A percentile compares a stretch with the other conserved stretches of the same genome.
Evolutionary conservation across 768 basidiomycete species (phyloP).

Genomic region (Strobilomyces confusus): DNA sequence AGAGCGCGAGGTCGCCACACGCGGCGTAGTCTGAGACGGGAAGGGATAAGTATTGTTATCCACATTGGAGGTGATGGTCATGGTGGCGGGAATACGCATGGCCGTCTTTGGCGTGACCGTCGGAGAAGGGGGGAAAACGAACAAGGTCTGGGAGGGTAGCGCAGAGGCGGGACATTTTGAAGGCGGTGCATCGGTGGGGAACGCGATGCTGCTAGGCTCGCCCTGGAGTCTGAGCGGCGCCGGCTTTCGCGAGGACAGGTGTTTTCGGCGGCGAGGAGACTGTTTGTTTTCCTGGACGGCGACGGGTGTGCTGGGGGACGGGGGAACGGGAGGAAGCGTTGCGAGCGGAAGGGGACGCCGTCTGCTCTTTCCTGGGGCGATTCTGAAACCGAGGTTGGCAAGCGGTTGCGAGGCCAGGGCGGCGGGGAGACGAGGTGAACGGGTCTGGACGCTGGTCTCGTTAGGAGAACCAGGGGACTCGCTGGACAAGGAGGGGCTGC

Average conservation of each 20-base stretch:
- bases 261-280: conserved; percentile 41
- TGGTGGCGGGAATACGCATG: conserved; percentile 68
- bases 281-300: conserved; percentile 33
- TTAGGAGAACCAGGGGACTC: conserved; percentile 34
- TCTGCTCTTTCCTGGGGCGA: conserved; percentile 47
- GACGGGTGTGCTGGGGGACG: conserved; percentile 60
- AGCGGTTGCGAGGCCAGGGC: conserved; percentile 34
- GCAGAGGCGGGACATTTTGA: conserved; percentile 26
- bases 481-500: conserved; percentile 34
- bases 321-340: conserved; percentile 65
- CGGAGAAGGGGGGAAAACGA: conserved; percentile 83
- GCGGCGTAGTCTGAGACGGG: conserved; percentile 60
- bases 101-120: conserved; percentile 42
- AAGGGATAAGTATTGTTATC: conserved; percentile 45
- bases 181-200: conserved; percentile 22
- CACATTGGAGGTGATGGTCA: conserved; percentile 71
- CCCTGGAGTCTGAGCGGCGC: conserved; percentile 52
- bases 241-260: conserved; percentile 55
- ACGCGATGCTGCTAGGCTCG: conserved; percentile 25
- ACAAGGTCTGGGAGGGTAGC: conserved; percentile 78
- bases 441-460: conserved; percentile 24
- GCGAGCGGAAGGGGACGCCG: conserved; percentile 61
- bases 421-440: conserved; percentile 9
- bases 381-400: conserved; percentile 50
- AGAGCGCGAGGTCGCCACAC: conserved; percentile 62